Percentiles rank a stretch among this genome's conserved stretches.
phyloP scores from a whole-genome alignment of 2,329 filamentous ascomycete species.

The Aspergillus alliaceus region DNA sequence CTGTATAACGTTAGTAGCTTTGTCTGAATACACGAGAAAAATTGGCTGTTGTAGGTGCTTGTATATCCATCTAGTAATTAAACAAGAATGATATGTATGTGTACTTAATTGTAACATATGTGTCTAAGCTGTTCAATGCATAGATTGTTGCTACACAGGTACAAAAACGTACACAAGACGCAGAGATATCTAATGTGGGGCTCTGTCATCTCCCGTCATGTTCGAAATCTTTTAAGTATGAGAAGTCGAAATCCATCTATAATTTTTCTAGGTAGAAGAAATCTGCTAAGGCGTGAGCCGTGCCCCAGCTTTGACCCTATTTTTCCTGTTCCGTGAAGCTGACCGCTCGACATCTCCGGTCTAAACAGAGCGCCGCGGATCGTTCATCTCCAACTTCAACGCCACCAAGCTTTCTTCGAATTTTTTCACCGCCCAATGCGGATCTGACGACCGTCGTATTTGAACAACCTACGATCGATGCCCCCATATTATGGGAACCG shows the following conservation, averaged over 20 bases:
- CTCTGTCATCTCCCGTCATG: too few species aligned
- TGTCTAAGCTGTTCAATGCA: neutral
- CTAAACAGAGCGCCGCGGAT: too few species aligned
- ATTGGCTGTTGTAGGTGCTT: neutral
- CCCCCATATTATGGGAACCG: slow-evolving; percentile 27
- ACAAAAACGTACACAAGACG: too few species aligned
- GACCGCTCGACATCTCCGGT: slow-evolving; percentile 13
- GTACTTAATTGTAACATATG: neutral
- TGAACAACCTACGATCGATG: neutral
- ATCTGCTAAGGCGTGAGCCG: neutral
- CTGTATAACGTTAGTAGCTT: neutral
- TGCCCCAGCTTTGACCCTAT: slow-evolving; percentile 25
- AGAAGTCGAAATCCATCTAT: too few species aligned
- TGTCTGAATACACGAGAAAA: too few species aligned
- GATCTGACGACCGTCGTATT: neutral
- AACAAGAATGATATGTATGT: neutral
- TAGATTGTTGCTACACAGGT: too few species aligned
- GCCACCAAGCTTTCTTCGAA: neutral
- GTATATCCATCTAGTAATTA: neutral
- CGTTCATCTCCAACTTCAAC: slow-evolving; percentile 2
- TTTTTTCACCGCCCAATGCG: neutral
- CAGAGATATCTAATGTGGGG: too few species aligned
- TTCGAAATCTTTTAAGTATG: too few species aligned
- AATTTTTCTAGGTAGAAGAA: too few species aligned
- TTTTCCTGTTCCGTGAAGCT: slow-evolving; percentile 18